phyloP scores from a whole-genome alignment of 352 stramenopile species.

The Albugo candida region DNA sequence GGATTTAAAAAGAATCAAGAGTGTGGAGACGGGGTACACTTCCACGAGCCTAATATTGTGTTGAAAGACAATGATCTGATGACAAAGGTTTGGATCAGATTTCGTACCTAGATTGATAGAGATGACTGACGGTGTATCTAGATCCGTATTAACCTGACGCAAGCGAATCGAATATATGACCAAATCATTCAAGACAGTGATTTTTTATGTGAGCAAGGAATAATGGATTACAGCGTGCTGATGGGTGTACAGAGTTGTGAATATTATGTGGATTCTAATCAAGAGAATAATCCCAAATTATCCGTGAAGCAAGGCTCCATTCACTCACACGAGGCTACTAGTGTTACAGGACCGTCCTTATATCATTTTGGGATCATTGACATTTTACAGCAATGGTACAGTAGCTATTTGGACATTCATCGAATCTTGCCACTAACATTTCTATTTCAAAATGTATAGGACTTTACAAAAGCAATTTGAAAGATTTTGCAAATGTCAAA shows the following conservation, averaged over 20 bases:
- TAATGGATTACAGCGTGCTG: constrained; percentile 86
- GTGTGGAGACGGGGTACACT: constrained; percentile 56
- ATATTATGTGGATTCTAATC: constrained; percentile 36
- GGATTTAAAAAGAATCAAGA: constrained; percentile 43
- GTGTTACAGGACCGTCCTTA: constrained; percentile 5
- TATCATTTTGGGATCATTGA: constrained; percentile 25
- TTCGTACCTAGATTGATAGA: no score
- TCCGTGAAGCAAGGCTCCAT: neutral
- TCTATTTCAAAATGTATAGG: constrained; percentile 16
- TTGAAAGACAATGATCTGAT: constrained; percentile 76
- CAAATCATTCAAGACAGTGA: constrained; percentile 49
- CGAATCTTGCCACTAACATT: neutral
- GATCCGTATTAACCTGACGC: constrained; percentile 46
- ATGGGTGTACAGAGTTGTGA: constrained; percentile 71
- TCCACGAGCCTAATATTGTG: constrained; percentile 72
- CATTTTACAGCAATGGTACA: constrained; percentile 14
- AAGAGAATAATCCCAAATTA: constrained; percentile 1
- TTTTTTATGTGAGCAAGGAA: constrained; percentile 53
- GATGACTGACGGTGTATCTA: no score
- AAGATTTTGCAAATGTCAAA: constrained; percentile 76
- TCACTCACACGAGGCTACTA: neutral
- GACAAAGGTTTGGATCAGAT: constrained; percentile 12
- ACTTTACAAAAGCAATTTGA: constrained; percentile 85
- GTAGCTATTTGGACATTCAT: neutral
- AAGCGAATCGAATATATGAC: constrained; percentile 38